Percentiles rank a stretch among this genome's conserved stretches.
Evolutionary conservation across 345 rosid species (phyloP).

Genomic region (Angophora floribunda): DNA sequence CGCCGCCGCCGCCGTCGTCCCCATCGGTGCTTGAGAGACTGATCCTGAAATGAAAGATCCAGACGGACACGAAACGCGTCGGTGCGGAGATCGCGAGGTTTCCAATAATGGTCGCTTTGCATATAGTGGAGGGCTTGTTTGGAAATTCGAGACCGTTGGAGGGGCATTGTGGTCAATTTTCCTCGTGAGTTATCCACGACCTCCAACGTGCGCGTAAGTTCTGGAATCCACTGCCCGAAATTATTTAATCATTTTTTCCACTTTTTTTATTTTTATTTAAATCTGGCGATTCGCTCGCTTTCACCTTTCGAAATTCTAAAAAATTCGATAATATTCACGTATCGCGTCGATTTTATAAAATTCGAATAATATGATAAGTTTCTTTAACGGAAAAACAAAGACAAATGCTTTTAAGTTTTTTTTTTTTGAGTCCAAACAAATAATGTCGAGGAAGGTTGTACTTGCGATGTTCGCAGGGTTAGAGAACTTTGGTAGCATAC

Average conservation of each 20-base stretch:
- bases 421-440: not conserved
- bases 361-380: not conserved
- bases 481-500: not conserved
- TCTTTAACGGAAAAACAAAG: not conserved
- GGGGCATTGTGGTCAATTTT: not conserved
- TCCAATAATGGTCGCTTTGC: not conserved
- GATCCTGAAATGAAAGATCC: not conserved
- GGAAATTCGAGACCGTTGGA: not conserved
- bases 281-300: not conserved
- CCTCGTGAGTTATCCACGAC: not conserved
- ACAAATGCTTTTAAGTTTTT: not conserved
- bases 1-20: conserved; percentile 6
- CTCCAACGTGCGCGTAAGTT: not conserved
- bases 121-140: not conserved
- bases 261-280: not conserved
- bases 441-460: rapidly evolving
- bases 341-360: not conserved
- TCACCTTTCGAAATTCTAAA: not conserved
- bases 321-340: not conserved
- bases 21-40: not conserved
- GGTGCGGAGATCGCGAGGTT: not conserved
- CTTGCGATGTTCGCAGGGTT: rapidly evolving
- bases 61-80: not conserved
- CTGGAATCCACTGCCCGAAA: not conserved
- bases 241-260: not conserved